Base-by-base conservation (phyloP, 139 green algal genomes). In the Medakamo hakoo region DNA sequence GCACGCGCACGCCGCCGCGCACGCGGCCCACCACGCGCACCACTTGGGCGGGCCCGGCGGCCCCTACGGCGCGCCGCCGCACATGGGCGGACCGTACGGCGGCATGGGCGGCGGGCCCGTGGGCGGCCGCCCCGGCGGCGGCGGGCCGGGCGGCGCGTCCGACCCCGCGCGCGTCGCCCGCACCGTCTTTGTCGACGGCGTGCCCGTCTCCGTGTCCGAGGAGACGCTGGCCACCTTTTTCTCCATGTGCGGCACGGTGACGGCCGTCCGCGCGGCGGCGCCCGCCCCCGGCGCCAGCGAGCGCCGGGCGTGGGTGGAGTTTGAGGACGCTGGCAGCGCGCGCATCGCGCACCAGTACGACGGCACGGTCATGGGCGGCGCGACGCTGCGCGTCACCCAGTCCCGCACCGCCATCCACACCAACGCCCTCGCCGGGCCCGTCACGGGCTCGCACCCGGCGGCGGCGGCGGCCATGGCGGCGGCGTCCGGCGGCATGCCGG, bases 341-440 rank as follows among this genome's bases (percentile, higher is more conserved):
- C 27, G 48, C 32, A 56, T 61, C 21, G 61, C 67, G 5, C 40
- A 40, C 23, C 49, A 64, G 55, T 65, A 66, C 40, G 57, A 67
- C 67, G 49, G 64, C 29, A 65, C 59, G 60, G 60, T 64, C 9
- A 52, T 72, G 32, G 61, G 67, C 23, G 23, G 4, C 18, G 23
- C 27, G 19, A 60, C 32, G 20, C 26, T 71, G 26, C 31, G 59
- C 18, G 66, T 71, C 23, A 49, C 58, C 1, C 27, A 58, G 5
- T 71, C 66, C 20, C 60, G 64, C 40, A 66, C 66, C 40, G 66
- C 59, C 22, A 71, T 71, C 32, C 66, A 71, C 26, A 71, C 66
- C 23, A 71, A 71, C 25, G 59, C 31, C 27, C 49, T 71, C 18
- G 18, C 24, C 19, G 57, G 24, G 20, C 57, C 57, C 40, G 40